Base-by-base conservation (phyloP, 345 rosid species). In the Eucalyptus viminalis region DNA sequence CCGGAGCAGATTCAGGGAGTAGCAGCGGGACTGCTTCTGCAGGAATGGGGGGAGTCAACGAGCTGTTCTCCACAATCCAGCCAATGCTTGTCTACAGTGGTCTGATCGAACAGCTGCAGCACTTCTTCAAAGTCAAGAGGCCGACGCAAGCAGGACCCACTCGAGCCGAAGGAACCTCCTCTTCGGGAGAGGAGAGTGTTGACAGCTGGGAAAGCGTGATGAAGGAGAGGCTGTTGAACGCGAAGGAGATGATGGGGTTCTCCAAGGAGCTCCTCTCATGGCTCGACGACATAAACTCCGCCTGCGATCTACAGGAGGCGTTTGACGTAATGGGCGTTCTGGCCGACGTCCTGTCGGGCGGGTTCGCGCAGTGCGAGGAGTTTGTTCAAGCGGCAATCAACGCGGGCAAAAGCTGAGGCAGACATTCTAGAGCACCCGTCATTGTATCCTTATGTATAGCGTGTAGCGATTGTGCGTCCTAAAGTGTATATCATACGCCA, bases 11-110 rank as follows among this genome's bases (percentile, higher is more conserved):
- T 88, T 80, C 97, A 80, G 94, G 95, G 88, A 92, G 92, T 88
- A 91, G 88, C 86, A 89, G 93, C 88, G 92, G 89, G 90, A 90
- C 90, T 80, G 87, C 91, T 15, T 80, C 92, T 37, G 40, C 93
- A 25, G 98, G 93, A 91, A 88, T 91, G 5, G 91, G 90, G 49
- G 88, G 91, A 53, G 54, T 87, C 45, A 94, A 94, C 83, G 98
- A 97, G 72, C 95, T 97, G 31, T 93, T 98, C 54, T 88, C 97
- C 6, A 92, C 96, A 49, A 88, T 96, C 54, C 93, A 94, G 67
- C 98, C 97, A 13, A 97, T 97, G 96, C 97, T 97, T 34, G 97
- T 96, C 49, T 97, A 97, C 92, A 93, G 96, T 19, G 99, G 99
- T 37, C 89, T 98, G 95, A 93, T 98, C 43, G 98, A 98, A 94